Conservation (phyloP, 352 stramenopile species). For the Bremia lactucae region DNA sequence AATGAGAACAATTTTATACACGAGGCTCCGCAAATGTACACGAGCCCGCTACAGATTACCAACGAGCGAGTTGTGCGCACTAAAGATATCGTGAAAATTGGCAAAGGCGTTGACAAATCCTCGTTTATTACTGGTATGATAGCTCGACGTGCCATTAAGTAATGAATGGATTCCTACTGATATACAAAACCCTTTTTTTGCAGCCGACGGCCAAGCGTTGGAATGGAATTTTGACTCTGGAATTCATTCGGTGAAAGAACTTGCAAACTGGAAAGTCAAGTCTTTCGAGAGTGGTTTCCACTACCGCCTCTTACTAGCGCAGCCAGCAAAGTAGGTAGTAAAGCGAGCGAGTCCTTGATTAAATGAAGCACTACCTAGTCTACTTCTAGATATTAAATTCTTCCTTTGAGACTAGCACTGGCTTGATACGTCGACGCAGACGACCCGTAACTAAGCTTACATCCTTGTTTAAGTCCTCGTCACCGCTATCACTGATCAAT, state of each 20-base stretch:
- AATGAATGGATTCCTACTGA: neutral
- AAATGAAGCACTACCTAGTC: too few relatives aligned
- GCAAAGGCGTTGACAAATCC: conserved; percentile 70
- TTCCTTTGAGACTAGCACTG: conserved; percentile 36
- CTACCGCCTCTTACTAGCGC: conserved; percentile 51
- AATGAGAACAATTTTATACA: conserved; percentile 43
- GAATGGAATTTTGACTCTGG: conserved; percentile 65
- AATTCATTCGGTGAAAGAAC: conserved; percentile 36
- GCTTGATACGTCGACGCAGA: conserved; percentile 40
- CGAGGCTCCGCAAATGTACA: conserved; percentile 61
- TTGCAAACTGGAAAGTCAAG: conserved; percentile 25
- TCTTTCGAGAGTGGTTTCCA: conserved; percentile 70
- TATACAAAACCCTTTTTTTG: conserved; percentile 4
- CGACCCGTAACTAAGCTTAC: conserved; percentile 24
- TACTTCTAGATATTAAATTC: conserved; percentile 44
- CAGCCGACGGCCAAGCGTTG: conserved; percentile 50
- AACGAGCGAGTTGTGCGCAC: conserved; percentile 34
- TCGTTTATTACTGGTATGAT: conserved; percentile 47
- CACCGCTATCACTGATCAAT: conserved; percentile 14
- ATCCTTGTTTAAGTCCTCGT: conserved; percentile 14
- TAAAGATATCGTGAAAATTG: conserved; percentile 44
- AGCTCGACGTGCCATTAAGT: too few relatives aligned
- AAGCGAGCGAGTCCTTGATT: too few relatives aligned
- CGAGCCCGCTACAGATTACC: conserved; percentile 52
- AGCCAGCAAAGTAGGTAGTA: conserved; percentile 19